These are phyloP conservation scores for Lecanoromycetidae sp. DNA, from an alignment of 2,329 filamentous ascomycete genomes.

Conservation along the genomic window DNA sequence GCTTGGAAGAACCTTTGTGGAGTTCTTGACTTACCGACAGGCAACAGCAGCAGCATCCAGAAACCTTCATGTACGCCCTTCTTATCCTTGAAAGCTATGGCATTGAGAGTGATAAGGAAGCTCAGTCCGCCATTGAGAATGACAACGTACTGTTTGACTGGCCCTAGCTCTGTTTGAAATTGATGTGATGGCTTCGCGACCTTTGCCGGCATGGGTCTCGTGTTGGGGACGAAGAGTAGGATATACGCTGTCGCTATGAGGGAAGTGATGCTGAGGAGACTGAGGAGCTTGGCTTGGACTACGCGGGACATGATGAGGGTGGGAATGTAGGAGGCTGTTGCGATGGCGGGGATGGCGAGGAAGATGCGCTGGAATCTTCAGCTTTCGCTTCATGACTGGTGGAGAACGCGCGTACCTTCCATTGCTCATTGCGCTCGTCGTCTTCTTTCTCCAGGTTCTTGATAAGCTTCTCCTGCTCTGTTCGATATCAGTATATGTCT, in stretches of 20 bases:
- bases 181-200: constrained; percentile 23
- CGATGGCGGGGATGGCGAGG: constrained; percentile 27
- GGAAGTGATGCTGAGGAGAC: constrained; percentile 27
- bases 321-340: constrained; percentile 25
- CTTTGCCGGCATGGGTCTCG: constrained; percentile 21
- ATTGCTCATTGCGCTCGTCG: constrained; percentile 29
- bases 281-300: constrained; percentile 19
- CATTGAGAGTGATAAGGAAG: constrained; percentile 23
- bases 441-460: constrained; percentile 27
- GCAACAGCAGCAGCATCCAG: constrained; percentile 27
- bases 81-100: constrained; percentile 20
- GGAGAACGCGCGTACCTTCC: constrained; percentile 24
- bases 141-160: constrained; percentile 21
- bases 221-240: constrained; percentile 24
- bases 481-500: constrained; percentile 6
- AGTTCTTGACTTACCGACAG: constrained; percentile 26
- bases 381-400: background rate
- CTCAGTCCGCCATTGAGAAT: constrained; percentile 24
- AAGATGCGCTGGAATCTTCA: constrained; percentile 24
- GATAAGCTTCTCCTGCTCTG: constrained; percentile 34
- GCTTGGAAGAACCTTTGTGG: background rate
- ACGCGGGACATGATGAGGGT: constrained; percentile 22
- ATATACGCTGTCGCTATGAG: constrained; percentile 29
- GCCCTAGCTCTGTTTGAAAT: constrained; percentile 16
- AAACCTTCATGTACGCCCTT: constrained; percentile 17